phyloP scores from a whole-genome alignment of 1,284 basidiomycete species.

The Spongispora temasekensis region DNA sequence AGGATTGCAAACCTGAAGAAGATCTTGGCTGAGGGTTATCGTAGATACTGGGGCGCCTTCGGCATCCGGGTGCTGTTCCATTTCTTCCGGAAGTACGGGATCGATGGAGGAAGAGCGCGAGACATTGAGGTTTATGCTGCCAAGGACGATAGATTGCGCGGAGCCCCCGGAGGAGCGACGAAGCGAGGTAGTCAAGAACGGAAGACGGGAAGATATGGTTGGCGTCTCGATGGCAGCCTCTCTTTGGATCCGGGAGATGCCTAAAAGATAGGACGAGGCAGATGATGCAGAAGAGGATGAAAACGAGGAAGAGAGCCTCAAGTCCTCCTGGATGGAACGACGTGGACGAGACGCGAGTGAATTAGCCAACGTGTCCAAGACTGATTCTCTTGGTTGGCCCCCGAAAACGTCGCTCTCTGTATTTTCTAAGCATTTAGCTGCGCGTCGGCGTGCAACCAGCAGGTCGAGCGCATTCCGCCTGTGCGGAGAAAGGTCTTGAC shows the following conservation, averaged over 20 bases:
- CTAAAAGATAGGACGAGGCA: slow-evolving; percentile 18
- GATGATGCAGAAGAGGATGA: slow-evolving; percentile 28
- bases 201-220: slow-evolving; percentile 16
- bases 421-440: slow-evolving; percentile 11
- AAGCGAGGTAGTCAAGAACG: slow-evolving; percentile 19
- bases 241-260: slow-evolving; percentile 8
- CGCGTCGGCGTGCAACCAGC: slow-evolving; percentile 32
- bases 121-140: slow-evolving; percentile 28
- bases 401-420: slow-evolving; percentile 29
- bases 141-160: slow-evolving; percentile 28
- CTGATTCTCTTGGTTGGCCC: slow-evolving; percentile 14
- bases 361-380: slow-evolving; percentile 22
- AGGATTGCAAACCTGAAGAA: slow-evolving; percentile 27
- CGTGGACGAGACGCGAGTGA: slow-evolving; percentile 31
- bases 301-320: slow-evolving; percentile 19
- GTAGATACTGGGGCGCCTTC: slow-evolving; percentile 15
- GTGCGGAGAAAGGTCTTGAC: slow-evolving; percentile 41
- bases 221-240: slow-evolving; percentile 20
- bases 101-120: slow-evolving; percentile 26
- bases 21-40: slow-evolving; percentile 31
- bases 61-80: slow-evolving; percentile 7
- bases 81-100: slow-evolving; percentile 17
- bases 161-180: slow-evolving; percentile 21
- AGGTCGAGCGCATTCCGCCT: slow-evolving; percentile 43
- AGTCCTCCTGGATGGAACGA: slow-evolving; percentile 13